phyloP scores from a whole-genome alignment of 352 stramenopile genomes.

The Aphanomyces euteiches region DNA sequence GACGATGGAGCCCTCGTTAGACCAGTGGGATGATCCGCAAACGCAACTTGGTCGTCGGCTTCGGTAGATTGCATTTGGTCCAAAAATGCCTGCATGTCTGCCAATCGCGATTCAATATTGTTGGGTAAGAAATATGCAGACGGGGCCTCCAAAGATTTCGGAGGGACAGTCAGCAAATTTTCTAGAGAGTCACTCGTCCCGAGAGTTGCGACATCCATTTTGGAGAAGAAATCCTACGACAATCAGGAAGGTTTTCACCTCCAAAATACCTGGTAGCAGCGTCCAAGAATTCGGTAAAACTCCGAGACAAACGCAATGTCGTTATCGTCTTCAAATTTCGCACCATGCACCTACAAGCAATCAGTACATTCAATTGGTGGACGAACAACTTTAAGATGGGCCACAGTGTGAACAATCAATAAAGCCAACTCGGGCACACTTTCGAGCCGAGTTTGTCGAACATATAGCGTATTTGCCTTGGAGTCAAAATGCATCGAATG shows the following conservation, averaged over 20 bases:
- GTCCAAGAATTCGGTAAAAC: conserved; percentile 51
- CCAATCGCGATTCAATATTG: conserved; percentile 2
- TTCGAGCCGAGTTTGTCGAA: conserved; percentile 13
- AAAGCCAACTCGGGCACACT: conserved; percentile 42
- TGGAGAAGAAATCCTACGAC: conserved; percentile 7
- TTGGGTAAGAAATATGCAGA: conserved; percentile 3
- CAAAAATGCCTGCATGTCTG: conserved; percentile 21
- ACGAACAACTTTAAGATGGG: conserved; percentile 37
- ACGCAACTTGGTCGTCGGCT: neutral
- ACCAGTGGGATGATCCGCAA: too few relatives aligned
- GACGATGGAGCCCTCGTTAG: too few relatives aligned
- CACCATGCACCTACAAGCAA: neutral
- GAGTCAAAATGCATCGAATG: conserved; percentile 14
- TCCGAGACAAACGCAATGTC: conserved; percentile 48
- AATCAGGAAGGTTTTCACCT: neutral
- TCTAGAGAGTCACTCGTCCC: conserved; percentile 8
- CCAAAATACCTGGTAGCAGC: conserved; percentile 48
- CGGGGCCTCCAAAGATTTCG: neutral
- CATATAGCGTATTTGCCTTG: conserved; percentile 5
- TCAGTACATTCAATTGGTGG: conserved; percentile 23
- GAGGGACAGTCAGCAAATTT: conserved; percentile 40
- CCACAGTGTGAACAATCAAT: conserved; percentile 44
- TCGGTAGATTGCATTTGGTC: conserved; percentile 9
- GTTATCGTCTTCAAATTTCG: conserved; percentile 39
- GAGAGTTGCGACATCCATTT: neutral